A percentile compares a stretch with the other conserved stretches of the same genome.
Evolutionary conservation across 805 yeast species (phyloP).

Genomic region (Helenozyma baotianmanensis): DNA sequence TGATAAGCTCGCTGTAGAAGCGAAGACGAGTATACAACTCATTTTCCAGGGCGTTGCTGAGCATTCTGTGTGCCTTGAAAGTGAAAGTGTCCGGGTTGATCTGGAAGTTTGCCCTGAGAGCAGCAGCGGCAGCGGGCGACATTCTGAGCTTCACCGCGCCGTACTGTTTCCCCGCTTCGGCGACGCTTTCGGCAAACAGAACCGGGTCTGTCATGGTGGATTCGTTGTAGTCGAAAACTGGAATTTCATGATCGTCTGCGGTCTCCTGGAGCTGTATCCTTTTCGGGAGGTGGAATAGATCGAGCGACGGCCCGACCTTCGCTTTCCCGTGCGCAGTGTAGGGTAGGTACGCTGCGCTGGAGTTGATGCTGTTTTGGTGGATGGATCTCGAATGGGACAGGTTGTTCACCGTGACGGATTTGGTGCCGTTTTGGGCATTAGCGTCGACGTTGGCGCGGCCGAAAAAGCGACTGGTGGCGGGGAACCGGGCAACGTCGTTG

Average conservation of each 20-base stretch:
- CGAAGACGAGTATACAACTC: conserved; percentile 41
- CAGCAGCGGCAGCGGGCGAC: conserved; percentile 34
- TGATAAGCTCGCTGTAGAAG: conserved; percentile 45
- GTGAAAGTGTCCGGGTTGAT: conserved; percentile 45
- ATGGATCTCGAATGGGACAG: conserved; percentile 4
- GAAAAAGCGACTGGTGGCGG: conserved; percentile 7
- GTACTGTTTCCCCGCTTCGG: conserved; percentile 47
- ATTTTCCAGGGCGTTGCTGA: conserved; percentile 39
- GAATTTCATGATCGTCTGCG: conserved; percentile 32
- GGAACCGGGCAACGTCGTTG: conserved; percentile 1
- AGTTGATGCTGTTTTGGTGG: conserved; percentile 8
- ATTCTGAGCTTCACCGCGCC: conserved; percentile 79
- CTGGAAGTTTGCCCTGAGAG: conserved; percentile 16
- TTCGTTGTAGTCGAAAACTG: conserved; percentile 46
- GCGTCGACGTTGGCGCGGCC: background rate
- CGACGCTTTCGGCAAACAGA: conserved; percentile 51
- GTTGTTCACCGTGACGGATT: background rate
- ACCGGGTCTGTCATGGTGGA: conserved; percentile 62
- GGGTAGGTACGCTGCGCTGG: conserved; percentile 39
- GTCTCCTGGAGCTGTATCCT: conserved; percentile 9
- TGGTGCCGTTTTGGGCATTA: no score
- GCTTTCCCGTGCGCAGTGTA: conserved; percentile 44
- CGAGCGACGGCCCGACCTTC: conserved; percentile 42
- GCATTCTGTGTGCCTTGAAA: conserved; percentile 49
- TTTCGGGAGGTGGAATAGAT: conserved; percentile 33